Evolutionary conservation across 148 eudicot species (phyloP).

Genomic region (Silene uniflora): DNA sequence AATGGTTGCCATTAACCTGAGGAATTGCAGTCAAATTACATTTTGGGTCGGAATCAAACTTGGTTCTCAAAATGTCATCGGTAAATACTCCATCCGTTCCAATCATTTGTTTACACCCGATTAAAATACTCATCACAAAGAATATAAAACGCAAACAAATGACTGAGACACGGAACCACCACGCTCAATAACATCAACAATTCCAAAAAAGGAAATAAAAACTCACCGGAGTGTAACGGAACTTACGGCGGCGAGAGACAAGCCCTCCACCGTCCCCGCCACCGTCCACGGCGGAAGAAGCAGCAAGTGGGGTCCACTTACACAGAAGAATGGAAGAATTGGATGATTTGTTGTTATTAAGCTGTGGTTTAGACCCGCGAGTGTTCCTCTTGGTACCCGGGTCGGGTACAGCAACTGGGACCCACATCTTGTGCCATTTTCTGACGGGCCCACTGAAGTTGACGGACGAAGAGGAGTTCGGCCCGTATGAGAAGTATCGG

Average conservation of each 20-base stretch:
- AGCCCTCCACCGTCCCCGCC: conserved; percentile 11
- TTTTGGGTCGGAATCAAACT: no score
- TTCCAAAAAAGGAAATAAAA: background rate
- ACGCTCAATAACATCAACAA: no score
- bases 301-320: conserved; percentile 65
- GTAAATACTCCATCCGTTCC: no score
- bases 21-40: no score
- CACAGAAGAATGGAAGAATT: conserved; percentile 36
- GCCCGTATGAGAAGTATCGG: conserved; percentile 39
- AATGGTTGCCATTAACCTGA: background rate
- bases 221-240: conserved; percentile 61
- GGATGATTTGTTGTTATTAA: background rate
- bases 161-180: no score
- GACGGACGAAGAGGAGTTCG: conserved; percentile 25
- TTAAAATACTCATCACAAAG: no score
- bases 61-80: no score
- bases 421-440: conserved; percentile 36
- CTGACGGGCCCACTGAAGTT: conserved; percentile 58
- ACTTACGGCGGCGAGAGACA: conserved; percentile 38
- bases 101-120: no score
- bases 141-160: no score
- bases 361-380: conserved; percentile 21
- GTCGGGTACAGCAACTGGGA: conserved; percentile 41
- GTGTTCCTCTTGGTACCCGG: conserved; percentile 15
- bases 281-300: conserved; percentile 19